phyloP scores from a whole-genome alignment of 2,329 filamentous ascomycete genomes.

The Colletotrichum brevisporum region DNA sequence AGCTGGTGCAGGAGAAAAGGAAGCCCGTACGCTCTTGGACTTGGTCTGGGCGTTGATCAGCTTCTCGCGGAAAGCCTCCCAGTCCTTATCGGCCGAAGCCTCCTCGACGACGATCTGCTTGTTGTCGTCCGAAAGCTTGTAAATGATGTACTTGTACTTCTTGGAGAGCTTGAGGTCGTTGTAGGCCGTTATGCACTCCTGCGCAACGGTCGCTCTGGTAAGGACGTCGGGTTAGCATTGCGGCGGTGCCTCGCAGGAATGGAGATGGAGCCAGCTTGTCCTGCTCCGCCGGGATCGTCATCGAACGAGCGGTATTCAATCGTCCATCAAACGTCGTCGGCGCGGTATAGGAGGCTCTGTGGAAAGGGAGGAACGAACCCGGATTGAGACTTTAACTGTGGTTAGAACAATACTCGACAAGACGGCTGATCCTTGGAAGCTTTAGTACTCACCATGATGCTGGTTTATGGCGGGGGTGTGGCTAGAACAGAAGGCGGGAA shows the following conservation, averaged over 20 bases:
- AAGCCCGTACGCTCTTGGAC: constrained; percentile 71
- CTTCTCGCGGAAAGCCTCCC: constrained; percentile 81
- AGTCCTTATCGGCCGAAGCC: constrained; percentile 76
- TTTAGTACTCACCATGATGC: constrained; percentile 57
- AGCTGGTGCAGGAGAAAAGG: constrained; percentile 23
- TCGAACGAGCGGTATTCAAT: constrained; percentile 30
- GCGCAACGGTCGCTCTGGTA: constrained; percentile 77
- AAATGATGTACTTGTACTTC: constrained; percentile 89
- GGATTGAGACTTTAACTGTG: constrained; percentile 72
- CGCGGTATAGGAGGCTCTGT: constrained; percentile 22
- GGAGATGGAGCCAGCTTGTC: constrained; percentile 38
- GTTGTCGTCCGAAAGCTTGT: constrained; percentile 87
- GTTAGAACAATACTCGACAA: constrained; percentile 32
- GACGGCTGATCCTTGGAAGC: constrained; percentile 37
- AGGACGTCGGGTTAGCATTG: constrained; percentile 37
- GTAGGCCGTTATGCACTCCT: constrained; percentile 80
- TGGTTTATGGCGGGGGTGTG: constrained; percentile 45
- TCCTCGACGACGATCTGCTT: constrained; percentile 87
- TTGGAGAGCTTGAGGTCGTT: constrained; percentile 89
- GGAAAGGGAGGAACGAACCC: constrained; percentile 66
- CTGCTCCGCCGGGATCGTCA: constrained; percentile 39
- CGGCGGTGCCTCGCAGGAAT: constrained; percentile 21
- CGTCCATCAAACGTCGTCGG: constrained; percentile 28
- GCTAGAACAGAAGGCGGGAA: constrained; percentile 40
- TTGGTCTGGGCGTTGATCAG: constrained; percentile 81